A percentile compares a stretch with the other conserved stretches of the same genome.
phyloP scores from a whole-genome alignment of 768 basidiomycete genomes.

The Mycena floridula region DNA sequence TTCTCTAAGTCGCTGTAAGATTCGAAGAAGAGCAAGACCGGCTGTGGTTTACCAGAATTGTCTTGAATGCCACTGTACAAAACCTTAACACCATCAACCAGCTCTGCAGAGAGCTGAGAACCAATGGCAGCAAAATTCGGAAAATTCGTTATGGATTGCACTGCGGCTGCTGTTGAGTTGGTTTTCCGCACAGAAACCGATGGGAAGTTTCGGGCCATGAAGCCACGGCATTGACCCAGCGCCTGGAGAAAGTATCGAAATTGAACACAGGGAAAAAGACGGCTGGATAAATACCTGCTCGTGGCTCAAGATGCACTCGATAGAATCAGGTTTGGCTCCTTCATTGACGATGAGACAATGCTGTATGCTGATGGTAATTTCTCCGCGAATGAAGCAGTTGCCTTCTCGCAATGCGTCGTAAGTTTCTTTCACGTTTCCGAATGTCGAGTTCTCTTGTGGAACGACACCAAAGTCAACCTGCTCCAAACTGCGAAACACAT shows the following conservation, averaged over 20 bases:
- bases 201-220: slow-evolving; percentile 50
- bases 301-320: slow-evolving; percentile 64
- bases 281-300: slow-evolving; percentile 56
- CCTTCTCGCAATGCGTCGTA: slow-evolving; percentile 53
- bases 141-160: slow-evolving; percentile 38
- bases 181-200: slow-evolving; percentile 45
- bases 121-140: slow-evolving; percentile 66
- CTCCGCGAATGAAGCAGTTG: slow-evolving; percentile 51
- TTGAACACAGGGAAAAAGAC: slow-evolving; percentile 1
- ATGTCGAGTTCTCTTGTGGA: slow-evolving; percentile 77
- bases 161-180: slow-evolving; percentile 72
- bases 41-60: slow-evolving; percentile 37
- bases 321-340: slow-evolving; percentile 49
- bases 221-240: slow-evolving; percentile 70
- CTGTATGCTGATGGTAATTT: slow-evolving; percentile 50
- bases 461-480: slow-evolving; percentile 53
- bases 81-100: slow-evolving; percentile 59
- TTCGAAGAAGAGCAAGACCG: background rate
- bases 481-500: slow-evolving; percentile 50
- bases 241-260: slow-evolving; percentile 37
- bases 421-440: slow-evolving; percentile 69
- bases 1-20: slow-evolving; percentile 40
- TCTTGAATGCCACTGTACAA: slow-evolving; percentile 63
- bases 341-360: slow-evolving; percentile 64
- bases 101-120: slow-evolving; percentile 52